phyloP scores from a whole-genome alignment of 805 yeast genomes.

The Komagataella mondaviorum region DNA sequence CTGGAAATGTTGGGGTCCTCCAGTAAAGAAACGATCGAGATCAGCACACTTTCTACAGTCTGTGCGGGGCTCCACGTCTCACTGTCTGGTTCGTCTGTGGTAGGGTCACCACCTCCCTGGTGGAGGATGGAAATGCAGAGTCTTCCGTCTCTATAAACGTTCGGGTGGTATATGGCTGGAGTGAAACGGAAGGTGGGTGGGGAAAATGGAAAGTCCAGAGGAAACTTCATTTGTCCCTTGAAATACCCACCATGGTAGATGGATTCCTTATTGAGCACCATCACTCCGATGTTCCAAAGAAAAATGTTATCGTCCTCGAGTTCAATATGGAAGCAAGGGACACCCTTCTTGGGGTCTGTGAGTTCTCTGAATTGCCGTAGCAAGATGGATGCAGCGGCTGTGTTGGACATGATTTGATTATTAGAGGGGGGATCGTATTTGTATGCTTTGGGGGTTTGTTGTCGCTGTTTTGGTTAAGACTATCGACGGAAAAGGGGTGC shows the following conservation, averaged over 20 bases:
- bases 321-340: constrained; percentile 20
- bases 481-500: neutral
- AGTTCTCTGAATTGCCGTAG: constrained; percentile 70
- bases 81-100: constrained; percentile 81
- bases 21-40: constrained; percentile 78
- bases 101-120: constrained; percentile 71
- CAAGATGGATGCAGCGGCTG: constrained; percentile 3
- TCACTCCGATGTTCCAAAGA: constrained; percentile 77
- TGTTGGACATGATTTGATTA: neutral
- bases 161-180: constrained; percentile 91
- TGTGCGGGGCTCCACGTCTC: constrained; percentile 95
- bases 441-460: neutral
- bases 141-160: constrained; percentile 87
- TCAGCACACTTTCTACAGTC: constrained; percentile 81
- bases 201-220: constrained; percentile 77
- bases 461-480: neutral
- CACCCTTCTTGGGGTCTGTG: constrained; percentile 76
- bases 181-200: constrained; percentile 92
- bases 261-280: constrained; percentile 83
- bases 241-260: constrained; percentile 91
- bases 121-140: constrained; percentile 89
- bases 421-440: neutral
- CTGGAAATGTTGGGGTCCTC: constrained; percentile 91
- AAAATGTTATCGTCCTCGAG: constrained; percentile 43
- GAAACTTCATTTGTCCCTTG: constrained; percentile 89